These are phyloP conservation scores for Evernia prunastri DNA, from an alignment of 495 filamentous ascomycete genomes.

Conservation along the genomic window DNA sequence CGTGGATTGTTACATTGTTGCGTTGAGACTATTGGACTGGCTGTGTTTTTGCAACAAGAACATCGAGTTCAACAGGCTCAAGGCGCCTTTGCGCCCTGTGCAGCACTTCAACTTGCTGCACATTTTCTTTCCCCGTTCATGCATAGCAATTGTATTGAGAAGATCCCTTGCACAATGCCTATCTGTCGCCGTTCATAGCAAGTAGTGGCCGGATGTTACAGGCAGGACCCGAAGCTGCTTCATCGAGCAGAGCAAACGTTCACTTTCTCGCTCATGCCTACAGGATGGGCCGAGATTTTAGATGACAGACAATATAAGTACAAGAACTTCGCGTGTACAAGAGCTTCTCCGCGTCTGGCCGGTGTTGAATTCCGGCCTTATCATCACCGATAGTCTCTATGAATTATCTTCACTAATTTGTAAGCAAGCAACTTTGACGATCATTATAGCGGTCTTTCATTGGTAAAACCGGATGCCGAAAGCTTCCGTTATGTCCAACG, in stretches of 20 bases:
- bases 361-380: not conserved
- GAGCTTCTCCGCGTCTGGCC: not conserved
- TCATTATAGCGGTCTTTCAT: not conserved
- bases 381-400: not conserved
- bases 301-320: not conserved
- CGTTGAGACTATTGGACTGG: conserved; percentile 51
- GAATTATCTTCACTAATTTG: not conserved
- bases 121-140: conserved; percentile 25
- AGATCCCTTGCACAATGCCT: conserved; percentile 9
- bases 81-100: conserved; percentile 58
- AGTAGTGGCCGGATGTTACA: conserved; percentile 6
- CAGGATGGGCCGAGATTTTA: not conserved
- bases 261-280: not conserved
- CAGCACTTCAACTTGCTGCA: conserved; percentile 63
- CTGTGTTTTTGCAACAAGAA: conserved; percentile 80
- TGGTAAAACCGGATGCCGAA: not conserved
- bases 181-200: conserved; percentile 10
- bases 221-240: not conserved
- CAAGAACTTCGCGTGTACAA: not conserved
- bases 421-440: conserved; percentile 1
- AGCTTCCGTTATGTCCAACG: conserved; percentile 11
- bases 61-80: conserved; percentile 75
- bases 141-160: conserved; percentile 1
- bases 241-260: not conserved
- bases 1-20: conserved; percentile 28